These are phyloP conservation scores for cucumber (Cucumis sativus) DNA, from an alignment of 306 rosid species.

Conservation along the genomic window Cucumber_9930_V3 NC_026660.2:29644001-29644500, in stretches of 20 bases:
- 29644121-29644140: constrained; percentile 80
- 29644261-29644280: not conserved
- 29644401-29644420: constrained; percentile 53
- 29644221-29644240: constrained; percentile 43
- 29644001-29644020: not conserved
- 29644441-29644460: constrained; percentile 84
- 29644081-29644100: not conserved
- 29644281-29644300: constrained; percentile 13
- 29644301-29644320: constrained; percentile 12
- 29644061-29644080: not conserved
- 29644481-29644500: constrained; percentile 57
- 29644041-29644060: not conserved
- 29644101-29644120: constrained; percentile 56
- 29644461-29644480: constrained; percentile 78
- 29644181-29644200: constrained; percentile 65
- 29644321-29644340: constrained; percentile 28
- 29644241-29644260: constrained; percentile 18
- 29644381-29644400: constrained; percentile 90
- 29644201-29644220: constrained; percentile 68
- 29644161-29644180: constrained; percentile 59
- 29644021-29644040: not conserved
- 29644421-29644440: constrained; percentile 29
- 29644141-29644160: constrained; percentile 92
- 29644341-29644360: constrained; percentile 88
- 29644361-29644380: constrained; percentile 82